These are phyloP conservation scores for Claviceps paspali DNA, from an alignment of 2,329 filamentous ascomycete species.

Conservation along the genomic window DNA sequence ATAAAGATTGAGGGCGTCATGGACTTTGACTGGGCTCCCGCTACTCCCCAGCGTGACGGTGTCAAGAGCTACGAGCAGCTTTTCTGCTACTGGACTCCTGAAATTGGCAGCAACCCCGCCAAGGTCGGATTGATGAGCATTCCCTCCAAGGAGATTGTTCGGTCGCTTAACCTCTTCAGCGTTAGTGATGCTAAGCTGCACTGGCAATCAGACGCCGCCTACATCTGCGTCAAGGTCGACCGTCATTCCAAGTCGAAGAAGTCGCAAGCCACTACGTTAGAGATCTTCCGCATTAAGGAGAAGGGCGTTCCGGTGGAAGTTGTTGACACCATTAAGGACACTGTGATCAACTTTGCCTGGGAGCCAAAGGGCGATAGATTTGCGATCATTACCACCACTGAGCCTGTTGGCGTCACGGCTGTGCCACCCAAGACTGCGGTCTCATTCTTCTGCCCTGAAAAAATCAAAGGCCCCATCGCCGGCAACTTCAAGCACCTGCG, in stretches of 20 bases:
- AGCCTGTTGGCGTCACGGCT: constrained; percentile 61
- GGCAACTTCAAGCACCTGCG: constrained; percentile 96
- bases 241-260: constrained; percentile 99
- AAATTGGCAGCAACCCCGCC: constrained; percentile 93
- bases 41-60: constrained; percentile 65
- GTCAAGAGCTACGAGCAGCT: constrained; percentile 90
- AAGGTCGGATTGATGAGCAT: constrained; percentile 95
- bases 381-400: constrained; percentile 88
- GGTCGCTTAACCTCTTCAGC: constrained; percentile 94
- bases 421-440: constrained; percentile 90
- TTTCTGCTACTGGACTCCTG: constrained; percentile 96
- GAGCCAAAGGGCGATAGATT: constrained; percentile 97
- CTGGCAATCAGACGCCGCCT: constrained; percentile 91
- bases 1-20: constrained; percentile 94
- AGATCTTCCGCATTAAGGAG: constrained; percentile 94
- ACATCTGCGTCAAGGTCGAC: constrained; percentile 97
- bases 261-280: constrained; percentile 87
- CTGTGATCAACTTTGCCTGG: constrained; percentile 99
- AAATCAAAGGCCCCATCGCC: constrained; percentile 62
- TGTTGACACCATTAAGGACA: constrained; percentile 94
- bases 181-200: constrained; percentile 95
- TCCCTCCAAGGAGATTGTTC: constrained; percentile 84
- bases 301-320: constrained; percentile 98
- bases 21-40: constrained; percentile 96
- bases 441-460: constrained; percentile 93